Evolutionary conservation across 176 grass and related monocot genomes (phyloP).

Genomic region (sorghum (Sorghum bicolor)): Sorghum_bicolor_NCBIv3 NC_012872.2:59986001-59986500

Average conservation of each 20-base stretch:
- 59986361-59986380: slow-evolving; percentile 85
- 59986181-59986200: slow-evolving; percentile 44
- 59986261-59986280: slow-evolving; percentile 72
- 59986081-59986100: background rate
- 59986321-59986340: slow-evolving; percentile 94
- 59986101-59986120: background rate
- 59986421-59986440: slow-evolving; percentile 97
- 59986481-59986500: too few relatives aligned
- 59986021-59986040: slow-evolving; percentile 86
- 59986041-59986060: background rate
- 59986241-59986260: slow-evolving; percentile 46
- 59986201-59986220: slow-evolving; percentile 65
- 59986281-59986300: slow-evolving; percentile 89
- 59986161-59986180: background rate
- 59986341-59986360: slow-evolving; percentile 60
- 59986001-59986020: too few relatives aligned
- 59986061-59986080: background rate
- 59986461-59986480: slow-evolving; percentile 7
- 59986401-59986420: slow-evolving; percentile 73
- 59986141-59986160: background rate
- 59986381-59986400: slow-evolving; percentile 84
- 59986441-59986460: slow-evolving; percentile 82
- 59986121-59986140: background rate
- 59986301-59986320: slow-evolving; percentile 78
- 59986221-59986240: slow-evolving; percentile 65